These are phyloP conservation scores for Phytophthora hybrid DNA, from an alignment of 352 stramenopile genomes.

Conservation along the genomic window DNA sequence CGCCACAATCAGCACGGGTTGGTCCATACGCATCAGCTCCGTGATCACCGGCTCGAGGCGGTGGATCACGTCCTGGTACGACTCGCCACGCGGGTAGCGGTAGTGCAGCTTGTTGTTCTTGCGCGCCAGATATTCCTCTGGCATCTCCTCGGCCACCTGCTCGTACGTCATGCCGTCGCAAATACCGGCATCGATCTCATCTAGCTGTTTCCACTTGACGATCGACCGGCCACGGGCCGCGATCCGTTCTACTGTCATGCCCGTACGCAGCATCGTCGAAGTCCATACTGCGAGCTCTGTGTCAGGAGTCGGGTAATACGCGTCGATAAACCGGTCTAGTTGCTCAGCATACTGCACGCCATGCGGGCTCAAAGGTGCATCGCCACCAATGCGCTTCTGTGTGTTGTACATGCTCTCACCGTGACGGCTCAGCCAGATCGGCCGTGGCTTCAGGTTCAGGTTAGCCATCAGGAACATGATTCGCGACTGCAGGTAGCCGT, in stretches of 20 bases:
- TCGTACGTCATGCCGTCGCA: constrained; percentile 98
- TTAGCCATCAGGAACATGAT: constrained; percentile 98
- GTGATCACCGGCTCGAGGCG: constrained; percentile 97
- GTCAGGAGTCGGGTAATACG: constrained; percentile 82
- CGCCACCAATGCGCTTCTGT: constrained; percentile 96
- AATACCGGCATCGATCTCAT: constrained; percentile 97
- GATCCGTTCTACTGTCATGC: constrained; percentile 95
- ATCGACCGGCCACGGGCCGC: constrained; percentile 63
- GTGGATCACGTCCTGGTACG: constrained; percentile 98
- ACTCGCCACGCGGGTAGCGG: constrained; percentile 94
- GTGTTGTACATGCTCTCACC: constrained; percentile 98
- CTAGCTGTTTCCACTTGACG: constrained; percentile 92
- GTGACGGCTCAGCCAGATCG: constrained; percentile 97
- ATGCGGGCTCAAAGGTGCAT: constrained; percentile 92
- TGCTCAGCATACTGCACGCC: constrained; percentile 95
- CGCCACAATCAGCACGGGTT: constrained; percentile 93
- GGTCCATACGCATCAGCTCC: constrained; percentile 96
- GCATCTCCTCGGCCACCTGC: constrained; percentile 95
- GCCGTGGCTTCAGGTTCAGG: constrained; percentile 93
- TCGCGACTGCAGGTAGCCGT: constrained; percentile 85
- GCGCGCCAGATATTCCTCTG: constrained; percentile 94
- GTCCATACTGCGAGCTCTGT: constrained; percentile 95
- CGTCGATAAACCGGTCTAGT: constrained; percentile 94
- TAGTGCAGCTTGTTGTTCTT: constrained; percentile 93
- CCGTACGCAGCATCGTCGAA: constrained; percentile 95